phyloP scores from a whole-genome alignment of 1,139 yeast species.

The Arxiozyma bovina region DNA sequence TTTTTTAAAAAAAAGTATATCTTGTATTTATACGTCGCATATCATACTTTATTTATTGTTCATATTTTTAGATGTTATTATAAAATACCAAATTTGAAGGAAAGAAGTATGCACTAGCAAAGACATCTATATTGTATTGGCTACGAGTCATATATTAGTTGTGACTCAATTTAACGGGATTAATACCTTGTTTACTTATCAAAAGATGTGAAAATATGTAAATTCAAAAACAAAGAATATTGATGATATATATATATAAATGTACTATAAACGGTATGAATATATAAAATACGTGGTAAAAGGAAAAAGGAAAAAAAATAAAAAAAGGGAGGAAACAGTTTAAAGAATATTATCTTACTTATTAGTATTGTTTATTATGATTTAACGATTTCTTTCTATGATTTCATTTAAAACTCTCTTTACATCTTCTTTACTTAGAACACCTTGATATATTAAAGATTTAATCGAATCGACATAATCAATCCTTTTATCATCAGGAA shows the following conservation, averaged over 20 bases:
- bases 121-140: too few relatives aligned
- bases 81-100: too few relatives aligned
- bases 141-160: too few relatives aligned
- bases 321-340: too few relatives aligned
- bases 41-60: too few relatives aligned
- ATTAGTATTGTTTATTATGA: not conserved
- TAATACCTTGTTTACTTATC: too few relatives aligned
- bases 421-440: conserved; percentile 26
- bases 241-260: not conserved
- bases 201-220: too few relatives aligned
- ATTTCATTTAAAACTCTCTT: conserved; percentile 24
- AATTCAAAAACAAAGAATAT: not conserved
- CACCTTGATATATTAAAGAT: conserved; percentile 22
- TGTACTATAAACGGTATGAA: too few relatives aligned
- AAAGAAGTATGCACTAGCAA: too few relatives aligned
- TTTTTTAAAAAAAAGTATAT: too few relatives aligned
- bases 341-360: not conserved
- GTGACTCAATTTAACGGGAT: too few relatives aligned
- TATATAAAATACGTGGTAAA: not conserved
- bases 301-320: not conserved
- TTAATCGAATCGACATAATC: conserved; percentile 16
- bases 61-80: too few relatives aligned
- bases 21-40: not conserved
- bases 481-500: not conserved
- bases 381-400: conserved; percentile 15